These are phyloP conservation scores for Bolboschoenoplectus hybrid DNA, from an alignment of 202 grass and related monocot genomes.

Conservation along the genomic window DNA sequence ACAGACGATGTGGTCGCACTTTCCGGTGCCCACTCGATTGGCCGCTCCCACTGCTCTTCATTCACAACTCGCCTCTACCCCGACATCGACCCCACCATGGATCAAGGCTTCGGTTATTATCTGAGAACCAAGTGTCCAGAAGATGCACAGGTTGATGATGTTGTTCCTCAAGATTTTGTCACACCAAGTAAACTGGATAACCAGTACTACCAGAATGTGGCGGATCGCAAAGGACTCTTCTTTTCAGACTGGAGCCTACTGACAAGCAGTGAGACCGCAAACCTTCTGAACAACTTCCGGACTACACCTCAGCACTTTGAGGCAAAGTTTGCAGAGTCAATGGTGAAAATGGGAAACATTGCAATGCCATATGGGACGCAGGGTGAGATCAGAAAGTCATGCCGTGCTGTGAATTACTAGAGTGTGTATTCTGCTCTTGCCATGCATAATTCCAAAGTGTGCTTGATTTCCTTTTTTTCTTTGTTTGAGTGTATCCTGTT, in stretches of 20 bases:
- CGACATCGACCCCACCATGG: constrained; percentile 25
- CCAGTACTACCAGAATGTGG: constrained; percentile 55
- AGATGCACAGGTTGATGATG: not conserved
- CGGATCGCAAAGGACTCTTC: constrained; percentile 48
- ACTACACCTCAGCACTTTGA: constrained; percentile 3
- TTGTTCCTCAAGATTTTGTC: constrained; percentile 41
- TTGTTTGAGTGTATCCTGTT: not conserved
- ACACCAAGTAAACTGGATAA: constrained; percentile 47
- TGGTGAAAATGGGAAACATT: constrained; percentile 58
- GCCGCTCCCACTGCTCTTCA: constrained; percentile 56
- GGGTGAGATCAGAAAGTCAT: constrained; percentile 57
- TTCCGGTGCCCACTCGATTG: constrained; percentile 61
- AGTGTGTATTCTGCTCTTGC: not conserved
- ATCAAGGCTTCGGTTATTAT: not conserved
- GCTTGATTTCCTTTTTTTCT: not conserved
- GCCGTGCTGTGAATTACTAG: constrained; percentile 48
- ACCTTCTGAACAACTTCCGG: not conserved
- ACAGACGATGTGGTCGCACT: constrained; percentile 49
- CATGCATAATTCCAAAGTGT: not conserved
- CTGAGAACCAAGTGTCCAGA: constrained; percentile 42
- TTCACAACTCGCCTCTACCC: constrained; percentile 49
- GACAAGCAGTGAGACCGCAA: not conserved
- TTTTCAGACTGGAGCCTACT: constrained; percentile 48
- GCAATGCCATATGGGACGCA: constrained; percentile 11
- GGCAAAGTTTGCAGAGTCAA: constrained; percentile 39